phyloP scores from a whole-genome alignment of 352 stramenopile genomes.

The Globisporangium splendens region DNA sequence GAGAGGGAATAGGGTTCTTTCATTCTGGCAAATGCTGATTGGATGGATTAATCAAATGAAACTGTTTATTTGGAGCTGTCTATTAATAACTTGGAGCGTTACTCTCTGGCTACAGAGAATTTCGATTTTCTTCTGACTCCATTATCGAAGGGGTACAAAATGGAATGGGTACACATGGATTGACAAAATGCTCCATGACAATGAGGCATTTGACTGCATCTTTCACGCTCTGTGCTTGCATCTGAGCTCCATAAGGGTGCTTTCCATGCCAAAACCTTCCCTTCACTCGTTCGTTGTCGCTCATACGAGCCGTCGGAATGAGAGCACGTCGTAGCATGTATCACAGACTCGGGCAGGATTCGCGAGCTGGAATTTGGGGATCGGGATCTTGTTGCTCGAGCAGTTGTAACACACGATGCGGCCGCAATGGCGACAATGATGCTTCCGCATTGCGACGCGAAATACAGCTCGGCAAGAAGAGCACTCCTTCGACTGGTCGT shows the following conservation, averaged over 20 bases:
- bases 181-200: no score
- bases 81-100: neutral
- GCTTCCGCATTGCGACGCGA: conserved; percentile 78
- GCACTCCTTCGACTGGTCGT: conserved; percentile 72
- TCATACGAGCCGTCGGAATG: conserved; percentile 78
- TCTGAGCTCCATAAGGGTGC: neutral
- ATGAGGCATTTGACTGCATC: no score
- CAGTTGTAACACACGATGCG: conserved; percentile 86
- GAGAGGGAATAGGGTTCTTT: neutral
- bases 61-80: neutral
- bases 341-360: conserved; percentile 77
- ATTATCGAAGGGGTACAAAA: no score
- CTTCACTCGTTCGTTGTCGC: neutral
- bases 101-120: neutral
- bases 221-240: neutral
- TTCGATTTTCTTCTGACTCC: neutral
- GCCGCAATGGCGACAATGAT: conserved; percentile 82
- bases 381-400: conserved; percentile 79
- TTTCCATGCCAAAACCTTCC: no score
- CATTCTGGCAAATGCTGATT: neutral
- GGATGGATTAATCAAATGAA: neutral
- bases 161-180: no score
- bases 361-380: conserved; percentile 78
- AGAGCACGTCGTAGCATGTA: conserved; percentile 81
- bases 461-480: conserved; percentile 72